Evolutionary conservation across 768 basidiomycete species (phyloP), one percentile per base, ranked within the genome.

Genomic region (Lactarius quietus): DNA sequence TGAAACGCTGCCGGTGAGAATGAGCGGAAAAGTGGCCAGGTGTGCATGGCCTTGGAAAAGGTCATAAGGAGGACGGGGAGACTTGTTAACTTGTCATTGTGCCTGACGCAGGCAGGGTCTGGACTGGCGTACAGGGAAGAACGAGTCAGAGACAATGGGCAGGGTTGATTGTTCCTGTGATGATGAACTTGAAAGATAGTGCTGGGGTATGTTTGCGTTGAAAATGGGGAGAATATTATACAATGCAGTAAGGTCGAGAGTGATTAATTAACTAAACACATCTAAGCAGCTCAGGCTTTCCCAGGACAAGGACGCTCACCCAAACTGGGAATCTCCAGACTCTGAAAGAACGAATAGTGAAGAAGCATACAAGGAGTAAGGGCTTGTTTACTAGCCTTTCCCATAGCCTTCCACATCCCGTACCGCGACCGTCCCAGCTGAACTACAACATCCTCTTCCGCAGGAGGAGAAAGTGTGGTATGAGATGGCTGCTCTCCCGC

Each of bases 341-440:
- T 92, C 92, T 92, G 61, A 20, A 38, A 31, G 29, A 26, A 15
- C 6, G 12, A 14, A 48, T 20, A 18, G 28, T 45, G 6, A 41
- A 55, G 20, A 23, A 55, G 5, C 9, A 26, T 28, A 23, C n/a
- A 38, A 26, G 38, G 35, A 18, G 41, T 3, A 33, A 1, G 54
- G 29, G 14, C 8, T 29, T 3, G 43, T 26, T 51, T 23, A 67
- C 77, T 29, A 56, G 87, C 91, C 84, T 90, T 91, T 12, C 81
- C 83, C 93, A 95, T 95, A 2, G 91, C 89, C 70, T 90, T 91
- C 87, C 86, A 95, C 93, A 95, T 95, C 12, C 86, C 86, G 72
- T 86, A 84, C 61, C 93, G 79, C 18, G 90, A 92, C 68, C 91
- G 79, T 6, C 86, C 87, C 29, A 95, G 80, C 59, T 91, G 90